Evolutionary conservation across 768 basidiomycete genomes (phyloP), one percentile per base, ranked within the genome.

Genomic region (Pulveroboletus ravenelii): DNA sequence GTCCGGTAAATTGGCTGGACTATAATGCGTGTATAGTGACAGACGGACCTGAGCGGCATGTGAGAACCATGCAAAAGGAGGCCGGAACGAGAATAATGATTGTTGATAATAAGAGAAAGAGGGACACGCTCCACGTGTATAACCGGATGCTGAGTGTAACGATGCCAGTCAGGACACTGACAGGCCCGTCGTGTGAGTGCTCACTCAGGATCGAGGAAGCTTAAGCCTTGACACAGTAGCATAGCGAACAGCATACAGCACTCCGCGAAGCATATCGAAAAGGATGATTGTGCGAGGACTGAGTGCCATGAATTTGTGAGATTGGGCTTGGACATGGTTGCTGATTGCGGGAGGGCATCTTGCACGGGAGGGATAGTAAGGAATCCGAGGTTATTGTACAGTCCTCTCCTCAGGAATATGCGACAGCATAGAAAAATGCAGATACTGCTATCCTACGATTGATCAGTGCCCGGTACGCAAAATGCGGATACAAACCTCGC

Each of bases 221-320:
- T 71, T 41, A 81, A 46, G 3, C 77, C 85, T 67, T 93, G 89
- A n/a, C 79, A 75, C 67, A 91, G 78, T 6, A 92, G 71, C 49
- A 92, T 72, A 12, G 81, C 54, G 59, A 91, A 91, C 52, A 92
- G 69, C 58, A 80, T 78, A 54, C 82, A 84, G 45, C 83, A 80
- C 67, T 91, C 90, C 1, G 85, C 78, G 63, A 91, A 88, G 58
- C 82, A 84, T 30, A 81, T 67, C 0, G 87, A 78, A 58, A 93
- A 91, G 7, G 82, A 64, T 1, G 70, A 72, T 38, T 83, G 71
- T 0, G 89, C 75, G 1, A 88, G 60, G 4, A 65, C 63, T 0
- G 83, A 80, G 55, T 89, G 85, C 39, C 78, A 66, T 30, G 72
- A 59, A 14, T 61, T 60, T 38, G 52, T 54, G 52, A 52, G 57